Evolutionary conservation across 2,329 filamentous ascomycete species (phyloP).

Genomic region (Aspergillus nomiae): DNA sequence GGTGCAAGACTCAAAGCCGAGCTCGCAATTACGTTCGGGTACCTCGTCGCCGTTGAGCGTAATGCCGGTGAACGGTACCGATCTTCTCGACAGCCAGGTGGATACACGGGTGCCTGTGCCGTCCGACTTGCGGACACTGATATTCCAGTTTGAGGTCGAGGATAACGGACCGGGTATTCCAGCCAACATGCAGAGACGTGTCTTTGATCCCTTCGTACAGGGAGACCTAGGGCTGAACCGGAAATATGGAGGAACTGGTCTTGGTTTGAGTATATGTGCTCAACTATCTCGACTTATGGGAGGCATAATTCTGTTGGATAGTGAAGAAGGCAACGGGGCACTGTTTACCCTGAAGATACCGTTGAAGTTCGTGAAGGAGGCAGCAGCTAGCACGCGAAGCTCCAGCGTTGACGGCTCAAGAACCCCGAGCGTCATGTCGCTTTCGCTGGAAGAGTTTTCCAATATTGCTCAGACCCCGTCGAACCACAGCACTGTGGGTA

Average conservation of each 20-base stretch:
- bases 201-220: slow-evolving; percentile 94
- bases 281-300: slow-evolving; percentile 84
- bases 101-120: slow-evolving; percentile 51
- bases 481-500: slow-evolving; percentile 19
- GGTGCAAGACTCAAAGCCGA: slow-evolving; percentile 23
- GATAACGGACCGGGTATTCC: slow-evolving; percentile 88
- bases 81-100: slow-evolving; percentile 2
- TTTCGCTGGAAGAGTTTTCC: slow-evolving; percentile 29
- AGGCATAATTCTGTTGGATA: slow-evolving; percentile 71
- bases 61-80: not conserved
- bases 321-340: slow-evolving; percentile 72
- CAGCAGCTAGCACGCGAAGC: slow-evolving; percentile 48
- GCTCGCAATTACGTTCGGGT: slow-evolving; percentile 38
- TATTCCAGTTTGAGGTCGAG: slow-evolving; percentile 85
- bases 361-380: slow-evolving; percentile 71
- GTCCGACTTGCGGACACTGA: slow-evolving; percentile 62
- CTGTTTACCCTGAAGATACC: slow-evolving; percentile 83
- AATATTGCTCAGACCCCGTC: slow-evolving; percentile 25
- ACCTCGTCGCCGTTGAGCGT: slow-evolving; percentile 15
- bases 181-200: slow-evolving; percentile 72
- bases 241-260: slow-evolving; percentile 84
- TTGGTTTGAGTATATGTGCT: slow-evolving; percentile 86
- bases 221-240: slow-evolving; percentile 87
- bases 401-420: slow-evolving; percentile 33
- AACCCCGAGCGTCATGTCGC: slow-evolving; percentile 27